These are phyloP conservation scores for Chaetomium strumarium DNA, from an alignment of 2,329 filamentous ascomycete species.

Conservation along the genomic window DNA sequence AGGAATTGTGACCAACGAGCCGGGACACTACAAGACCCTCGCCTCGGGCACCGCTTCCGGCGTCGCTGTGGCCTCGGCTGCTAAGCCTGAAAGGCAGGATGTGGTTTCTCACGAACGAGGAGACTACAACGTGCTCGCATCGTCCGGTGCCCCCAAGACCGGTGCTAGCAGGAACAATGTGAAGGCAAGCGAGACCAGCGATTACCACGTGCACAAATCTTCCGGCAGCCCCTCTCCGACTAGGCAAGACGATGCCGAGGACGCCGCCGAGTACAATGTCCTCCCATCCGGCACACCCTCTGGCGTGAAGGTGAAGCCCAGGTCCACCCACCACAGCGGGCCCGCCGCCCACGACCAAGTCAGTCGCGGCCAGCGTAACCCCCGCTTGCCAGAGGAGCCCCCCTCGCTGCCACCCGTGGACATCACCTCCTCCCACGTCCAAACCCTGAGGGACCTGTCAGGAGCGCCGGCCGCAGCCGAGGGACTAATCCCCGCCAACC, in stretches of 20 bases:
- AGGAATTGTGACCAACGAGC: background rate
- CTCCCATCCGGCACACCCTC: slow-evolving; percentile 22
- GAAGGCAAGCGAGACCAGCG: background rate
- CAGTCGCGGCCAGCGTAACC: slow-evolving; percentile 2
- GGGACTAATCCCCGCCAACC: background rate
- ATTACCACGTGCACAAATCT: background rate
- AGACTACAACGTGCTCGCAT: background rate
- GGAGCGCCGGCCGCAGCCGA: background rate
- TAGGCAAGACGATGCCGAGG: background rate
- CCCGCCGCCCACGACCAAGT: background rate
- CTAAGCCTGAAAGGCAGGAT: background rate
- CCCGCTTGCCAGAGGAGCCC: background rate
- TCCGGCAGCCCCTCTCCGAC: background rate
- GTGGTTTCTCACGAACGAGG: background rate
- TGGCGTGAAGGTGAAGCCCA: slow-evolving; percentile 19
- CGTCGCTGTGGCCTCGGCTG: background rate
- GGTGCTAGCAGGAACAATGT: background rate
- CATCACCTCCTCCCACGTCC: too few species aligned
- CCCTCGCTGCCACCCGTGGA: too few species aligned
- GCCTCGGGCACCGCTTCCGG: slow-evolving; percentile 11
- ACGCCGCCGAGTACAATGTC: slow-evolving; percentile 16
- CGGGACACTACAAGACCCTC: slow-evolving; percentile 9
- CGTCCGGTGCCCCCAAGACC: background rate
- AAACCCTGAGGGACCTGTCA: background rate
- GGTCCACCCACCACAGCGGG: background rate